Base-by-base conservation (phyloP, 2,329 filamentous ascomycete species). In the Calycina herbarum region DNA sequence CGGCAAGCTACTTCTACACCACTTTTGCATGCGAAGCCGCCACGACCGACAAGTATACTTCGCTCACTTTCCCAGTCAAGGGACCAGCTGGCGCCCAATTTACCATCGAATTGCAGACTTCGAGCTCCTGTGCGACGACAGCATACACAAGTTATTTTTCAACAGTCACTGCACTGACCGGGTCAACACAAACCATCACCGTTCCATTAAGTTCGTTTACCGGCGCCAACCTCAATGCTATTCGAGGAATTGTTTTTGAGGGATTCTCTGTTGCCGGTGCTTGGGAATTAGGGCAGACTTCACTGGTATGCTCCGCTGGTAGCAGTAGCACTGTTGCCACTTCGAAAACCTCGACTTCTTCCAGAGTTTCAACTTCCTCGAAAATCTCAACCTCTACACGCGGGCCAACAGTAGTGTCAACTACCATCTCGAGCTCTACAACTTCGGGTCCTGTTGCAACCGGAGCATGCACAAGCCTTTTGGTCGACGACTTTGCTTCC, bases 401-500 rank as follows among this genome's bases (percentile, higher is more conserved):
- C 17, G 42, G 17, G 8, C n/a, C 42, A n/a, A 7, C 17, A 27
- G 56, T 7, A 35, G 56, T 33, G 15, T 35, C 31, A 33, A 57
- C 27, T 17, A 15, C 27, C 27, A n/a, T 35, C n/a, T 24, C 27
- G 6, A 54, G 48, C 48, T 24, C 48, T 51, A 15, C 38, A 15
- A 54, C 59, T 5, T 63, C 40, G 17, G 17, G 5, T 56, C 64
- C 70, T 10, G 65, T 62, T 11, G 29, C 66, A 33, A 57, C 63
- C 61, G 64, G 65, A 59, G 63, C 67, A 40, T 85, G 82, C 71
- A 74, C 76, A 11, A 73, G 77, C 42, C 75, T 84, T 6, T 72
- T 85, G 31, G 79, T 88, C 63, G 86, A 88, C 68, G 86, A 88
- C 76, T 88, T 83, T 81, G 80, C 79, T 63, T 88, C 85, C 8